Percentiles rank a stretch among this genome's conserved stretches.
Evolutionary conservation across 805 yeast species (phyloP).

Genomic region (Yamadazyma scolyti): DNA sequence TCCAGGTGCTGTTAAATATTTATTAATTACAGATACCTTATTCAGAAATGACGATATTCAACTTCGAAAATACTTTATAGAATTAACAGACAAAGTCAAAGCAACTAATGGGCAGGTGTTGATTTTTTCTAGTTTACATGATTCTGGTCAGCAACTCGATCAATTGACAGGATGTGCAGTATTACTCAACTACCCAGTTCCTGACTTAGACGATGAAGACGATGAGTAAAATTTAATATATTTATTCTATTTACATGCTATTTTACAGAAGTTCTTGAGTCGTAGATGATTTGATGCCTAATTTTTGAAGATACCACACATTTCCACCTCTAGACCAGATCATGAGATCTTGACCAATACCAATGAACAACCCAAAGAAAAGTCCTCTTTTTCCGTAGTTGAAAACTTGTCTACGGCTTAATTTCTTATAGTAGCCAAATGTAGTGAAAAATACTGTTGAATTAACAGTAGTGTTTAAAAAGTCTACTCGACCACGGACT

Average conservation of each 20-base stretch:
- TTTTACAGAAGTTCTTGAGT: not conserved
- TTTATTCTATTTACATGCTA: conserved; percentile 2
- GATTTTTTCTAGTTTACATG: conserved; percentile 81
- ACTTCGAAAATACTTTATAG: conserved; percentile 65
- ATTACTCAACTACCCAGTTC: conserved; percentile 75
- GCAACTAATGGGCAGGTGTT: conserved; percentile 71
- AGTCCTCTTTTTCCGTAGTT: conserved; percentile 50
- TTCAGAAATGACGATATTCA: conserved; percentile 73
- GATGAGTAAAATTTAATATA: conserved; percentile 3
- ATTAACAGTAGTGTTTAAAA: conserved; percentile 59
- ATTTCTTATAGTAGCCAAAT: conserved; percentile 44
- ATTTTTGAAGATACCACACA: conserved; percentile 58
- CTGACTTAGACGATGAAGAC: conserved; percentile 53
- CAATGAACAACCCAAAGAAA: conserved; percentile 55
- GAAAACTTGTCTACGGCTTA: conserved; percentile 41
- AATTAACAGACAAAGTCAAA: conserved; percentile 64
- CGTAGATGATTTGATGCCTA: conserved; percentile 3
- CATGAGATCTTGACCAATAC: conserved; percentile 63
- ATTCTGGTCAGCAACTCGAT: conserved; percentile 84
- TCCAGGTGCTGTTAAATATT: conserved; percentile 77
- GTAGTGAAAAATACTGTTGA: conserved; percentile 48
- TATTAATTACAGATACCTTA: conserved; percentile 76
- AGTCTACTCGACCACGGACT: conserved; percentile 51
- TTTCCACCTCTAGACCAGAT: conserved; percentile 56
- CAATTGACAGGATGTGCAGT: conserved; percentile 91